A percentile compares a stretch with the other conserved stretches of the same genome.
Evolutionary conservation across 345 rosid genomes (phyloP).

Genomic region (Gossypium anomalum): DNA sequence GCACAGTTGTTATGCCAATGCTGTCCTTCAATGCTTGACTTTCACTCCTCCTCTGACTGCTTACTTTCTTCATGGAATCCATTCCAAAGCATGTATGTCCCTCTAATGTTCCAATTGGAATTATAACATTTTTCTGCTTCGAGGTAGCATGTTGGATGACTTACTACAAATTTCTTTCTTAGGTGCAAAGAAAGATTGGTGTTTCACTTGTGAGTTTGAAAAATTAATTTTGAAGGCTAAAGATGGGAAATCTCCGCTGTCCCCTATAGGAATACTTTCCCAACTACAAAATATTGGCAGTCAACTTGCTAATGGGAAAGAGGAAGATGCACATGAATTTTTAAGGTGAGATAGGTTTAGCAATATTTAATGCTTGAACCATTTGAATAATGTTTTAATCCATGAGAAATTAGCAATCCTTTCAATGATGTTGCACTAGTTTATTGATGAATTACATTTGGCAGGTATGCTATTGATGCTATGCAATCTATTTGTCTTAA

Average conservation of each 20-base stretch:
- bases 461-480: slow-evolving; percentile 79
- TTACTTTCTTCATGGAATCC: slow-evolving; percentile 79
- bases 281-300: slow-evolving; percentile 67
- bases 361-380: slow-evolving; percentile 6
- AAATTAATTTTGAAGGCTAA: slow-evolving; percentile 65
- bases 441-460: slow-evolving; percentile 20
- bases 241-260: slow-evolving; percentile 61
- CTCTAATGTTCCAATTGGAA: slow-evolving; percentile 6
- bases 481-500: slow-evolving; percentile 88
- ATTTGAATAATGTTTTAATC: not conserved
- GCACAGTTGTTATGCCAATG: slow-evolving; percentile 97
- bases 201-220: slow-evolving; percentile 92
- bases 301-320: slow-evolving; percentile 77
- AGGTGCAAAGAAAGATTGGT: slow-evolving; percentile 80
- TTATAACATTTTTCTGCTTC: slow-evolving; percentile 16
- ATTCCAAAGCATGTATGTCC: slow-evolving; percentile 74
- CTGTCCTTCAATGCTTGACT: slow-evolving; percentile 82
- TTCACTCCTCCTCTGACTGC: slow-evolving; percentile 90
- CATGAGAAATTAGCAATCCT: not conserved
- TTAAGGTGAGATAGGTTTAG: slow-evolving; percentile 51
- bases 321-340: slow-evolving; percentile 99
- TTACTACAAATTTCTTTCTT: slow-evolving; percentile 17
- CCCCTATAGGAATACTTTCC: slow-evolving; percentile 68
- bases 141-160: slow-evolving; percentile 8
- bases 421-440: slow-evolving; percentile 3